Evolutionary conservation across 179 eudicot genomes (phyloP), one percentile per base, ranked within the genome.

Genomic region (Carnegiea gigantea): DNA sequence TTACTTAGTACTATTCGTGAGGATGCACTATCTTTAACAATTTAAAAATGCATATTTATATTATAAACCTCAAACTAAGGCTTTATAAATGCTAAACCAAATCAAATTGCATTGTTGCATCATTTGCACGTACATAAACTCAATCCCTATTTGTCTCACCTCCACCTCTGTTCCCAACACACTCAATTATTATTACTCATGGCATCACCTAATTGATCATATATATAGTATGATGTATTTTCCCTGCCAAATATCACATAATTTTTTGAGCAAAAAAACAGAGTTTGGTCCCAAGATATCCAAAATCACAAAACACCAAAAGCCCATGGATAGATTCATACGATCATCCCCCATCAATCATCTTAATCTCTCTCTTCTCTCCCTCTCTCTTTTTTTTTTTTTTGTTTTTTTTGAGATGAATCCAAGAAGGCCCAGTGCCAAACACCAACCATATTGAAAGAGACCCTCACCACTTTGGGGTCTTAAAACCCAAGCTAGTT

Each of bases 281-380:
- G 12, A 77, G 70, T 24, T 74, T 74, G 77, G 57, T 12, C 5
- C 82, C 77, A 36, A 80, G n/a, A 26, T 80, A 78, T 60, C 83
- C 12, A 62, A 80, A 44, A 80, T 80, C 73, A 24, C 6, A 60
- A 60, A 9, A 24, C 46, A 74, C 6, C 49, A 44, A 43, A 80
- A 40, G 6, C 30, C 64, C 75, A 68, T 46, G 8, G 17, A 79
- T 30, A 67, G 33, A 71, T 30, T 68, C 36, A 65, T 65, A 65
- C 26, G 15, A 57, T 57, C 20, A 57, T 57, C 71, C 71, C 71
- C 36, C 20, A 67, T 67, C 26, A 38, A 36, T 20, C 75, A 36
- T 24, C 48, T 24, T 23, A 49, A 12, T 76, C 1, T 20, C 24
- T 36, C 49, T 33, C 9, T 53, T 28, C 30, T 28, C 30, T 28